Percentiles rank a stretch among this genome's conserved stretches.
Conservation (phyloP, 306 rosid genomes). For the Castanea sativa region DNA sequence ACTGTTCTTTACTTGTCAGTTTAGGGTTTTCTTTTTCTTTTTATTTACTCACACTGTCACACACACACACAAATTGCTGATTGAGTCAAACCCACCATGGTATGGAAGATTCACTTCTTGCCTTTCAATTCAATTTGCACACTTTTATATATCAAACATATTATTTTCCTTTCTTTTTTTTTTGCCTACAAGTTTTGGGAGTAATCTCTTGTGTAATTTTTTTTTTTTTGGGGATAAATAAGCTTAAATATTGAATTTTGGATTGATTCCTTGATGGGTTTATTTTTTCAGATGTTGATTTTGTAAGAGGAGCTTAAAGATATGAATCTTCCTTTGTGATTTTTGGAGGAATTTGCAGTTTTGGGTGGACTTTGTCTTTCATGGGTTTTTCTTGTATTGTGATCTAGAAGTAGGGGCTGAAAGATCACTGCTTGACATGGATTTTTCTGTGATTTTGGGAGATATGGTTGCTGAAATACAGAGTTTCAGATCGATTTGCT, state of each 20-base stretch:
- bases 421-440: slow-evolving; percentile 11
- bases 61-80: slow-evolving; percentile 35
- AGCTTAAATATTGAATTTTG: slow-evolving; percentile 7
- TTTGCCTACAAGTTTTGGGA: no score
- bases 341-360: slow-evolving; percentile 33
- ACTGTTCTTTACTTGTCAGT: slow-evolving; percentile 24
- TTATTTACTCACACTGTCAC: not conserved
- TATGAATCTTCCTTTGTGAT: slow-evolving; percentile 23
- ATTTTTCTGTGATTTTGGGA: slow-evolving; percentile 15
- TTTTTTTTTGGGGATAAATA: slow-evolving; percentile 1
- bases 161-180: slow-evolving; percentile 9
- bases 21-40: slow-evolving; percentile 45
- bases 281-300: slow-evolving; percentile 25
- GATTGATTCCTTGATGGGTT: slow-evolving; percentile 13
- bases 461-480: not conserved
- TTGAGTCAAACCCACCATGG: slow-evolving; percentile 34
- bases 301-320: slow-evolving; percentile 19
- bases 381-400: slow-evolving; percentile 19
- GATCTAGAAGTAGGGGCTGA: slow-evolving; percentile 15
- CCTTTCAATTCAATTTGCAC: not conserved
- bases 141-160: slow-evolving; percentile 1
- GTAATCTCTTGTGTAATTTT: not conserved
- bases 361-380: slow-evolving; percentile 25
- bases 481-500: slow-evolving; percentile 28
- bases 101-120: slow-evolving; percentile 49